These are phyloP conservation scores for Fusarium neocosmosporiellum DNA, from an alignment of 2,329 filamentous ascomycete species.

Conservation along the genomic window DNA sequence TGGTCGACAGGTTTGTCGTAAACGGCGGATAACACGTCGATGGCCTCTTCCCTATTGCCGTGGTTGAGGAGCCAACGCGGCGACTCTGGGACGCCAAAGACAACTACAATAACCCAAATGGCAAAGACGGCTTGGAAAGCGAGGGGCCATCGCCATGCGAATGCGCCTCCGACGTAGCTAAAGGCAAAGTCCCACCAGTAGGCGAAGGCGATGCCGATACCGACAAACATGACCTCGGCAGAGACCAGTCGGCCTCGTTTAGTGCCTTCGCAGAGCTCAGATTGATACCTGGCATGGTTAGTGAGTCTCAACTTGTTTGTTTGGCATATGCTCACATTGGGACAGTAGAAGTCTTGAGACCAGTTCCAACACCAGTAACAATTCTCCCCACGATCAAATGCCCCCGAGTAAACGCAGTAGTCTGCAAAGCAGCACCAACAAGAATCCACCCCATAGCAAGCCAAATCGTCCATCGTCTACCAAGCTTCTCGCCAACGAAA, in stretches of 20 bases:
- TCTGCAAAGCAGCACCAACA: slow-evolving; percentile 68
- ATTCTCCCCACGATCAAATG: slow-evolving; percentile 62
- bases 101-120: slow-evolving; percentile 44
- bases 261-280: slow-evolving; percentile 57
- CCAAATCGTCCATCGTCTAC: slow-evolving; percentile 63
- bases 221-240: slow-evolving; percentile 55
- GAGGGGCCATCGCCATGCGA: slow-evolving; percentile 38
- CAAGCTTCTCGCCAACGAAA: slow-evolving; percentile 62
- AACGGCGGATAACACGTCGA: slow-evolving; percentile 50
- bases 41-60: slow-evolving; percentile 50
- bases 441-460: slow-evolving; percentile 66
- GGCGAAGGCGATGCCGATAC: slow-evolving; percentile 50
- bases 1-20: slow-evolving; percentile 53
- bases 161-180: slow-evolving; percentile 40
- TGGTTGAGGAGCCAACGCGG: slow-evolving; percentile 54
- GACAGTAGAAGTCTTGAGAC: slow-evolving; percentile 53
- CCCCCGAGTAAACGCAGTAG: slow-evolving; percentile 53
- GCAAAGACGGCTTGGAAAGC: slow-evolving; percentile 50
- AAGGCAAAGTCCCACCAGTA: slow-evolving; percentile 56
- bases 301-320: neutral
- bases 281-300: slow-evolving; percentile 37
- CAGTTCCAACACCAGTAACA: slow-evolving; percentile 61
- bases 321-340: slow-evolving; percentile 33
- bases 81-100: slow-evolving; percentile 53
- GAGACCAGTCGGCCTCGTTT: slow-evolving; percentile 63